Percentiles rank a stretch among this genome's conserved stretches.
phyloP scores from a whole-genome alignment of 225 moss, liverwort and hornwort species.

The Pseudoscleropodium purum region DNA sequence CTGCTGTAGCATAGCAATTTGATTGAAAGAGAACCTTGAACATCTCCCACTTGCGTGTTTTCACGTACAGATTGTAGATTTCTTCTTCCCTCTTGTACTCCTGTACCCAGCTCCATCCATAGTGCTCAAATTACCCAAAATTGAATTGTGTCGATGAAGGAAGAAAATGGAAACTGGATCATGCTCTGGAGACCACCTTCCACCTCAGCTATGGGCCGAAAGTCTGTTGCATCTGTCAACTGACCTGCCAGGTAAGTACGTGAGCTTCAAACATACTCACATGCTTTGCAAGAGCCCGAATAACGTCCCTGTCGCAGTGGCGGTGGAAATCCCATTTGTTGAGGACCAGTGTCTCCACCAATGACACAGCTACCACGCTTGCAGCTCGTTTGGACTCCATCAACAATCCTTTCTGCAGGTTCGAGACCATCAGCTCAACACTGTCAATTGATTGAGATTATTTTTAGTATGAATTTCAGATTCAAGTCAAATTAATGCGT shows the following conservation, averaged over 20 bases:
- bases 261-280: slow-evolving; percentile 16
- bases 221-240: not conserved
- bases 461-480: not conserved
- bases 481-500: not conserved
- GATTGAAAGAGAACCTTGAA: slow-evolving; percentile 45
- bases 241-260: not conserved
- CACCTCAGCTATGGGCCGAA: not conserved
- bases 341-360: slow-evolving; percentile 71
- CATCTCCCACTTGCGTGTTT: slow-evolving; percentile 66
- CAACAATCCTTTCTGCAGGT: slow-evolving; percentile 59
- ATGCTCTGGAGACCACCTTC: not conserved
- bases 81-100: slow-evolving; percentile 75
- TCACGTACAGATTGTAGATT: slow-evolving; percentile 62
- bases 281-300: slow-evolving; percentile 50
- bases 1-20: not conserved
- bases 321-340: slow-evolving; percentile 88
- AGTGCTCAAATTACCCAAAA: not conserved
- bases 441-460: not conserved
- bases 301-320: slow-evolving; percentile 70
- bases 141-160: not conserved
- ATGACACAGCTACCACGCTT: slow-evolving; percentile 66
- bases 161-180: not conserved
- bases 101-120: slow-evolving; percentile 21
- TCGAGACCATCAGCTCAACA: not conserved
- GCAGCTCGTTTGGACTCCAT: slow-evolving; percentile 61